A percentile compares a stretch with the other conserved stretches of the same genome.
These are phyloP conservation scores for Phytophthora hybrid DNA, from an alignment of 352 stramenopile species.

Conservation along the genomic window DNA sequence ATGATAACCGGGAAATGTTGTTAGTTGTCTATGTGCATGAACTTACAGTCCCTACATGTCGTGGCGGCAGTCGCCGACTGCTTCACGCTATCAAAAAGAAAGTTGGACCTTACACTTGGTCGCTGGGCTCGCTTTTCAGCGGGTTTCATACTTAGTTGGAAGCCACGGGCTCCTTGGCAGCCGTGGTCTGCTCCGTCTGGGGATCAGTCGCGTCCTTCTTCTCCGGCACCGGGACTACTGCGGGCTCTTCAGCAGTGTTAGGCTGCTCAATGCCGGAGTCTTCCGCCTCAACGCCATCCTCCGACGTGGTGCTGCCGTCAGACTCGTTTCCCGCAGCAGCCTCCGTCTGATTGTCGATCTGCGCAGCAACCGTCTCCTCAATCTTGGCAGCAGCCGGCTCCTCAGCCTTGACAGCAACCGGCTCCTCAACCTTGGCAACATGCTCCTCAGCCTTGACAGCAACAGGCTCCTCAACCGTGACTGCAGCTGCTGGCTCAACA, in stretches of 20 bases:
- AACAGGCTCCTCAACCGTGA: conserved; percentile 3
- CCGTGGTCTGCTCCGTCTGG: conserved; percentile 20
- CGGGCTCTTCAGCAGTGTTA: conserved; percentile 25
- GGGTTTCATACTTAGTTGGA: conserved; percentile 43
- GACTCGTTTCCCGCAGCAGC: conserved; percentile 29
- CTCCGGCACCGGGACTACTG: conserved; percentile 16
- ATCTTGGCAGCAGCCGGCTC: not conserved
- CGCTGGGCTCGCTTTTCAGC: conserved; percentile 20
- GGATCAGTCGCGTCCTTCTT: conserved; percentile 32
- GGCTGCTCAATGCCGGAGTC: conserved; percentile 26
- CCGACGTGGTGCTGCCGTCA: conserved; percentile 39
- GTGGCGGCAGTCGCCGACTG: conserved; percentile 8
- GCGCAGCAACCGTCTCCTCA: not conserved
- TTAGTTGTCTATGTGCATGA: conserved; percentile 38
- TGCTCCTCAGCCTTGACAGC: not conserved
- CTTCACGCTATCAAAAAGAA: conserved; percentile 31
- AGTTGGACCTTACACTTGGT: conserved; percentile 19
- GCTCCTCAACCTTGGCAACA: conserved; percentile 3
- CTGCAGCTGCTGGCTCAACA: no score
- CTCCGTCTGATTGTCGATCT: conserved; percentile 26
- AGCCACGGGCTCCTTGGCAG: conserved; percentile 20
- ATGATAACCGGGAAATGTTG: not conserved
- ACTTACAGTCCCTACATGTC: conserved; percentile 31
- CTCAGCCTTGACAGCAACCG: not conserved
- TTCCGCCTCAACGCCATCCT: conserved; percentile 37